phyloP scores from a whole-genome alignment of 345 rosid species.

The Linum trigynum region DNA sequence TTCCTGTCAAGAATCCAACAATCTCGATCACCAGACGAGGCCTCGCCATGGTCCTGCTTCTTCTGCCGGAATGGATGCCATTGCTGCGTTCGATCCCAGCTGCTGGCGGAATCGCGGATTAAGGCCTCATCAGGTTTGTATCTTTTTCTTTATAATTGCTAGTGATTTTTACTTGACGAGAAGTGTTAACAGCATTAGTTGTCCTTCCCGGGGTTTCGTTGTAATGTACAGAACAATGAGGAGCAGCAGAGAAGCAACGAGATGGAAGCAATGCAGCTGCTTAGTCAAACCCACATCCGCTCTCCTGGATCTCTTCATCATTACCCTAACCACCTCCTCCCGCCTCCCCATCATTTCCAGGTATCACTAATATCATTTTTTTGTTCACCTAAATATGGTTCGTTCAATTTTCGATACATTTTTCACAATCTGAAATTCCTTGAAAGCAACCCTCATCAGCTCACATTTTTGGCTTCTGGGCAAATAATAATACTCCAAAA shows the following conservation, averaged over 20 bases:
- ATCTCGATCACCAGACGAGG: conserved; percentile 14
- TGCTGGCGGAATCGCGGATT: conserved; percentile 35
- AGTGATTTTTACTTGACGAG: too few species aligned
- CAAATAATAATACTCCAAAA: too few species aligned
- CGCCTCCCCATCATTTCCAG: conserved; percentile 33
- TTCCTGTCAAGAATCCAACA: conserved; percentile 25
- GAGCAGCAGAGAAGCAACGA: conserved; percentile 27
- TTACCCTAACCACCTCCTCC: conserved; percentile 24
- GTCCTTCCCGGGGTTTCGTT: too few species aligned
- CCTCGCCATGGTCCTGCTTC: conserved; percentile 15
- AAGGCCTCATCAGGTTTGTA: conserved; percentile 32
- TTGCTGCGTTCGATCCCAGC: conserved; percentile 17
- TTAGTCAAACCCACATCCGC: conserved; percentile 47
- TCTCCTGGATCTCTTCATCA: conserved; percentile 15
- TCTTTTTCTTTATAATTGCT: too few species aligned
- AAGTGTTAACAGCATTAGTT: too few species aligned
- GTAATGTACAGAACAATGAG: conserved; percentile 13
- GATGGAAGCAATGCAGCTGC: conserved; percentile 43
- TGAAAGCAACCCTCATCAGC: too few species aligned
- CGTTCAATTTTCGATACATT: too few species aligned
- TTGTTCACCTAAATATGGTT: background rate
- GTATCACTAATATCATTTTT: conserved; percentile 12
- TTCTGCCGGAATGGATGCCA: conserved; percentile 16
- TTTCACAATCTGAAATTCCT: too few species aligned
- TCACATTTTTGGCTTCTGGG: too few species aligned